Evolutionary conservation across 176 grass and related monocot species (phyloP).

Genomic region (Puccinellia tenuiflora): DNA sequence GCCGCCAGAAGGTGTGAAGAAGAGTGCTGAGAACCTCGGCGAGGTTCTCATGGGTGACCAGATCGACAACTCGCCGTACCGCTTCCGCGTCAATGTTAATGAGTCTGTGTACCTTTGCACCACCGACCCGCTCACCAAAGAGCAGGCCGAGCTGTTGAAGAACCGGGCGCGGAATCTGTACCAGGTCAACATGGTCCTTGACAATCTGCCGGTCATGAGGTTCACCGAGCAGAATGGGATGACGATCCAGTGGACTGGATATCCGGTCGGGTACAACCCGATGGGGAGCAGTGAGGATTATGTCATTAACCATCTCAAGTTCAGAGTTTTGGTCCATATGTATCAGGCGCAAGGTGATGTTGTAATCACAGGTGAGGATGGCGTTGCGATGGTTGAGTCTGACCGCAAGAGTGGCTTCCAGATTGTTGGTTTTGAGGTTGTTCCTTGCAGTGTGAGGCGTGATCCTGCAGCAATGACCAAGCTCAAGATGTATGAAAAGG

Average conservation of each 20-base stretch:
- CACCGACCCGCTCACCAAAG: constrained; percentile 58
- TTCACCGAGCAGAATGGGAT: constrained; percentile 58
- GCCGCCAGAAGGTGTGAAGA: constrained; percentile 56
- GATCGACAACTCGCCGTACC: constrained; percentile 81
- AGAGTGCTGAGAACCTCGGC: constrained; percentile 78
- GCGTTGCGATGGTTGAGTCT: constrained; percentile 54
- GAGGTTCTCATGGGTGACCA: constrained; percentile 89
- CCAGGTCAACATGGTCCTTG: constrained; percentile 82
- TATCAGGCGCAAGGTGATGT: constrained; percentile 52
- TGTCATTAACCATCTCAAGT: constrained; percentile 76
- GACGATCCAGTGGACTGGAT: constrained; percentile 68
- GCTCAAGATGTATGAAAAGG: constrained; percentile 57
- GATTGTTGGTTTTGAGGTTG: constrained; percentile 80
- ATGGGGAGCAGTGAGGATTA: constrained; percentile 61
- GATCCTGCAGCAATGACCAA: constrained; percentile 44
- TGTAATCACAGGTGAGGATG: constrained; percentile 54
- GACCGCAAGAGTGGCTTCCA: constrained; percentile 60
- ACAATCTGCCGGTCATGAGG: constrained; percentile 68
- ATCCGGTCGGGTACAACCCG: constrained; percentile 52
- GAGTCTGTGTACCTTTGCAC: constrained; percentile 75
- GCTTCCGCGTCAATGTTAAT: constrained; percentile 47
- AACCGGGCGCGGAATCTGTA: constrained; percentile 59
- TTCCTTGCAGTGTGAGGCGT: constrained; percentile 65
- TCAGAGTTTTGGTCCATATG: constrained; percentile 65
- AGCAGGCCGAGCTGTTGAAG: constrained; percentile 60